Evolutionary conservation across 2,329 filamentous ascomycete genomes (phyloP), one percentile per base, ranked within the genome.

Genomic region (Pseudogymnoascus sp.): DNA sequence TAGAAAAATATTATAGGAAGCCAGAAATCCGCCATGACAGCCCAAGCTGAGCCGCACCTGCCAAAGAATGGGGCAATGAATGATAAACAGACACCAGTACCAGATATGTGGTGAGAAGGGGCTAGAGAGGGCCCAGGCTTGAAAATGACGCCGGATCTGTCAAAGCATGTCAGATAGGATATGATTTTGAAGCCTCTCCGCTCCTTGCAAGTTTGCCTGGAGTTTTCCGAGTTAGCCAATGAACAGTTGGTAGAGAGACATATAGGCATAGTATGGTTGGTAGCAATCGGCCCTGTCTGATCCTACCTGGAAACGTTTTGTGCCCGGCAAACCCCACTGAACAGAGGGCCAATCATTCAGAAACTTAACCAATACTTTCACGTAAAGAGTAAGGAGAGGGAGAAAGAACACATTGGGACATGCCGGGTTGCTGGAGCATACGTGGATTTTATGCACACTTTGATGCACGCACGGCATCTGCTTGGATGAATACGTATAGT

Each of bases 261-360:
- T 54, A 54, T 54, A 31, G 31, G 26, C n/a, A 54, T 54, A 5
- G 29, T 54, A 54, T 54, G 44, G 44, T 9, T 15, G 15, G 47
- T 31, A n/a, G 47, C 47, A 54, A 54, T 54, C 26, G 47, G 29
- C 47, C 47, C 26, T 33, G 47, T 54, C 47, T 33, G 47, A 54
- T 33, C 47, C n/a, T 54, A 33, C 47, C 47, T 54, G n/a, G 47
- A 54, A 54, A 54, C 47, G 47, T 54, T 54, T 54, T 54, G 9
- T 17, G 29, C 47, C 8, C 26, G 44, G 9, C 26, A 54, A 33
- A 33, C 7, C 47, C n/a, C n/a, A 33, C 26, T 13, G 15, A n/a
- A 54, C 47, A 15, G 47, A 10, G 47, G n/a, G 29, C 47, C 47
- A 33, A 54, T 54, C 47, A 33, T 9, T 17, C 29, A n/a, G 29